Percentiles rank a stretch among this genome's conserved stretches.
phyloP scores from a whole-genome alignment of 179 eudicot genomes.

The Silene vulgaris region DNA sequence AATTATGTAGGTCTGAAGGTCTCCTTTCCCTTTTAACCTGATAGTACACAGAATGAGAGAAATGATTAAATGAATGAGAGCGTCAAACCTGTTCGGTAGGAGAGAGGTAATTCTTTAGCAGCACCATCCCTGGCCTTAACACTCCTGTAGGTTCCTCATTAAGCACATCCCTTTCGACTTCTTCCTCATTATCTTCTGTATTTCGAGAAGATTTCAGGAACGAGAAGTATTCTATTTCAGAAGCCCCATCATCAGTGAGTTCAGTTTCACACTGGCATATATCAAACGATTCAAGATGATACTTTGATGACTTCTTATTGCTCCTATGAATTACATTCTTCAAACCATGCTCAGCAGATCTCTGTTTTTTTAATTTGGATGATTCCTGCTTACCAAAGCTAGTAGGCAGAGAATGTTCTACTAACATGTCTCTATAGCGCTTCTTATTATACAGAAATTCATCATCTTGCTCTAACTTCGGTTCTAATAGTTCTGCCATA shows the following conservation, averaged over 20 bases:
- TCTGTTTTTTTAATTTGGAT: neutral
- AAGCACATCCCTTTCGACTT: conserved; percentile 29
- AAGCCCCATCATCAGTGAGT: conserved; percentile 31
- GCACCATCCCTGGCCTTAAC: conserved; percentile 66
- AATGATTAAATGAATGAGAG: neutral
- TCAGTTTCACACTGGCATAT: conserved; percentile 34
- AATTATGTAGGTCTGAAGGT: neutral
- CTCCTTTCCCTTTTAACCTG: neutral
- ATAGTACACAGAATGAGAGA: neutral
- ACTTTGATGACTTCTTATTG: neutral
- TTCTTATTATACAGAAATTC: neutral
- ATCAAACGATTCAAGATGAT: conserved; percentile 40
- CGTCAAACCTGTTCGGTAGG: conserved; percentile 47
- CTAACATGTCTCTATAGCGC: neutral
- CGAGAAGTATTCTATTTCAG: conserved; percentile 14
- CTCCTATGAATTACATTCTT: conserved; percentile 14
- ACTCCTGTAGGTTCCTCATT: conserved; percentile 20
- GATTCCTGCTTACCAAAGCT: conserved; percentile 26
- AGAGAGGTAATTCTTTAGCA: conserved; percentile 44
- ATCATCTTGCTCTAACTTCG: conserved; percentile 3
- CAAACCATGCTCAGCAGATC: neutral
- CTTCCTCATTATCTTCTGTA: conserved; percentile 28
- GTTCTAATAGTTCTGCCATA: conserved; percentile 1
- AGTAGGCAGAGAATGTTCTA: conserved; percentile 27
- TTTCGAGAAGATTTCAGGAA: conserved; percentile 29